phyloP scores from a whole-genome alignment of 1,139 yeast genomes.

The Yamadazyma diospyri region DNA sequence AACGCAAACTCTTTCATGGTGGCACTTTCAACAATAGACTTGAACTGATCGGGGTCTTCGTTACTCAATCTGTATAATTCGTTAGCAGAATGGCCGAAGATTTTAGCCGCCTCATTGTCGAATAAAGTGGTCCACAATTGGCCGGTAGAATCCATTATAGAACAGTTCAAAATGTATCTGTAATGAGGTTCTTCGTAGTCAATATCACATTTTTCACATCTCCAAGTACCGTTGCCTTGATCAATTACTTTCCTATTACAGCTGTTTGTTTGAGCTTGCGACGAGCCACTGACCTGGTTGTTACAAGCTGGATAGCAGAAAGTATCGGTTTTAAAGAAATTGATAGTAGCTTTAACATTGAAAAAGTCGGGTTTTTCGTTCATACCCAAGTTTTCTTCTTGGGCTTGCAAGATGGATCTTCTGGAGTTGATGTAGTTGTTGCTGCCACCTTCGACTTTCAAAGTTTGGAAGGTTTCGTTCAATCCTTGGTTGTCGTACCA shows the following conservation, averaged over 20 bases:
- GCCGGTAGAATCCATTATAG: slow-evolving; percentile 75
- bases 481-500: slow-evolving; percentile 89
- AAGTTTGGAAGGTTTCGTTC: slow-evolving; percentile 56
- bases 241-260: slow-evolving; percentile 85
- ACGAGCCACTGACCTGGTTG: slow-evolving; percentile 25
- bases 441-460: slow-evolving; percentile 40
- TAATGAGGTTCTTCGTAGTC: slow-evolving; percentile 66
- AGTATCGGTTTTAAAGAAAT: slow-evolving; percentile 67
- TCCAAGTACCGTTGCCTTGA: slow-evolving; percentile 74
- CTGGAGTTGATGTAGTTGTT: slow-evolving; percentile 45
- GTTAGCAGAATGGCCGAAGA: slow-evolving; percentile 69
- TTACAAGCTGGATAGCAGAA: slow-evolving; percentile 92
- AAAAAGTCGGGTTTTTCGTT: slow-evolving; percentile 79
- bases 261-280: slow-evolving; percentile 24
- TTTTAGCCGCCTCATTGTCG: slow-evolving; percentile 72
- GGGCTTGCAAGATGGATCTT: slow-evolving; percentile 64
- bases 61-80: slow-evolving; percentile 53
- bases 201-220: slow-evolving; percentile 88
- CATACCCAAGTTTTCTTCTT: slow-evolving; percentile 66
- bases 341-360: slow-evolving; percentile 67
- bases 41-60: slow-evolving; percentile 45
- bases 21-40: slow-evolving; percentile 46
- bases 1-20: slow-evolving; percentile 70
- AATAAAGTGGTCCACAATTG: slow-evolving; percentile 86
- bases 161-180: slow-evolving; percentile 71